Percentiles rank a stretch among this genome's conserved stretches.
These are phyloP conservation scores for Beauveria sp. DNA, from an alignment of 2,329 filamentous ascomycete genomes.

Conservation along the genomic window DNA sequence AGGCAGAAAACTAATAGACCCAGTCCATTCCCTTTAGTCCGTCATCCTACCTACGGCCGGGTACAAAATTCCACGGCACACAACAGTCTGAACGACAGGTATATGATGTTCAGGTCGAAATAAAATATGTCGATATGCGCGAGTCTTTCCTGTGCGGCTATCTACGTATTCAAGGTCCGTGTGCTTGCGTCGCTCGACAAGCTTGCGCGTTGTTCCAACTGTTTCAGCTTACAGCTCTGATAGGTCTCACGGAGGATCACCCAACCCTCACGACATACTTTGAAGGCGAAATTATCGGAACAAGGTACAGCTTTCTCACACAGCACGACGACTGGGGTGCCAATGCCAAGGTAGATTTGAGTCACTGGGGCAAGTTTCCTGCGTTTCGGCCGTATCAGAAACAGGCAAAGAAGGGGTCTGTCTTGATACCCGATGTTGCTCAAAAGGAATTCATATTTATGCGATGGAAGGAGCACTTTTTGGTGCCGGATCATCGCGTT, in stretches of 20 bases:
- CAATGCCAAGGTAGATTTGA: constrained; percentile 81
- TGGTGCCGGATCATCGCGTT: constrained; percentile 91
- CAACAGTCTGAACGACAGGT: constrained; percentile 89
- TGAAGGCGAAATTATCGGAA: constrained; percentile 94
- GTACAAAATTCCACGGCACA: constrained; percentile 81
- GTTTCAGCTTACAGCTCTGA: constrained; percentile 6
- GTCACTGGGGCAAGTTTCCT: constrained; percentile 86
- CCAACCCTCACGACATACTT: constrained; percentile 98
- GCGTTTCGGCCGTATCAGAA: constrained; percentile 72
- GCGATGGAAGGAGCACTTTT: constrained; percentile 98
- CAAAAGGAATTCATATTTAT: constrained; percentile 91
- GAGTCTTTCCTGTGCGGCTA: constrained; percentile 95
- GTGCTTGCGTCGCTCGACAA: background rate
- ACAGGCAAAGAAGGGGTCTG: constrained; percentile 47
- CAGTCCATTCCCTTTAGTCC: constrained; percentile 71
- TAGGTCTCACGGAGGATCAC: constrained; percentile 89
- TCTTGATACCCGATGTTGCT: constrained; percentile 58
- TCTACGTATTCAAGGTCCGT: constrained; percentile 79
- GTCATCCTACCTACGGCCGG: constrained; percentile 78
- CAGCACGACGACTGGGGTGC: constrained; percentile 87
- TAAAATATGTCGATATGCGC: constrained; percentile 90
- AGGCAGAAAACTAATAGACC: constrained; percentile 12
- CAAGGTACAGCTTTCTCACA: constrained; percentile 89
- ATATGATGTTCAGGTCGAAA: constrained; percentile 93
- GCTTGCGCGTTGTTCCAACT: constrained; percentile 16